Evolutionary conservation across 768 basidiomycete genomes (phyloP).

Genomic region (Glaciozyma martinii): DNA sequence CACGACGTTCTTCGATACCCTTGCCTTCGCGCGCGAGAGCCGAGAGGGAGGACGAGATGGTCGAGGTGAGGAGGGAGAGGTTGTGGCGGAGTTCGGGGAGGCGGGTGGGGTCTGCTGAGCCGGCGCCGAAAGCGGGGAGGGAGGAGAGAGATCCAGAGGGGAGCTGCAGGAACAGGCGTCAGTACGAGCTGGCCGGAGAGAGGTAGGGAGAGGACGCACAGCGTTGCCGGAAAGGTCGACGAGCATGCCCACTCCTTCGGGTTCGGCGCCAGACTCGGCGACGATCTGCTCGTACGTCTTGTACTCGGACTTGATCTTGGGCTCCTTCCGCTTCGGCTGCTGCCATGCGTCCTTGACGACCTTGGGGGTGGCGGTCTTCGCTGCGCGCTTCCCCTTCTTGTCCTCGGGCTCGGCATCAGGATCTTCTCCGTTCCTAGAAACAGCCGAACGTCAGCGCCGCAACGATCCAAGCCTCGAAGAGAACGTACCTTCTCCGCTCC

Average conservation of each 20-base stretch:
- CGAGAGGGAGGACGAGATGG: constrained; percentile 73
- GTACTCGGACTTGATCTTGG: constrained; percentile 73
- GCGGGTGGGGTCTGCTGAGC: constrained; percentile 65
- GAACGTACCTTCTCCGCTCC: constrained; percentile 53
- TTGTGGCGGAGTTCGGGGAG: constrained; percentile 98
- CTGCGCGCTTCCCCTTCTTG: constrained; percentile 6
- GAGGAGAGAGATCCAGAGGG: constrained; percentile 68
- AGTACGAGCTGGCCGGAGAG: neutral
- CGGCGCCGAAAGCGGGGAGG: constrained; percentile 43
- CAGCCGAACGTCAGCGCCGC: neutral
- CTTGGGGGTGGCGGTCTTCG: constrained; percentile 41
- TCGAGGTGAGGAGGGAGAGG: constrained; percentile 71
- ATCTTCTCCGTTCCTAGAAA: constrained; percentile 2
- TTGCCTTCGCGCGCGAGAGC: constrained; percentile 85
- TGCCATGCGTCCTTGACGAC: constrained; percentile 48
- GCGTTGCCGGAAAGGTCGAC: constrained; percentile 91
- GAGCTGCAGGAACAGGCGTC: constrained; percentile 46
- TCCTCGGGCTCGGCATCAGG: constrained; percentile 47
- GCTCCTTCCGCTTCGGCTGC: constrained; percentile 51
- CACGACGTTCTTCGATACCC: constrained; percentile 66
- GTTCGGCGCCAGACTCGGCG: constrained; percentile 67
- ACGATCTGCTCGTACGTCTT: constrained; percentile 96
- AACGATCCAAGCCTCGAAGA: too few species aligned
- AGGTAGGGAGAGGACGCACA: constrained; percentile 46
- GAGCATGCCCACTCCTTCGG: constrained; percentile 61